phyloP scores from a whole-genome alignment of 2,329 filamentous ascomycete species.

The Chaetomium strumarium region DNA sequence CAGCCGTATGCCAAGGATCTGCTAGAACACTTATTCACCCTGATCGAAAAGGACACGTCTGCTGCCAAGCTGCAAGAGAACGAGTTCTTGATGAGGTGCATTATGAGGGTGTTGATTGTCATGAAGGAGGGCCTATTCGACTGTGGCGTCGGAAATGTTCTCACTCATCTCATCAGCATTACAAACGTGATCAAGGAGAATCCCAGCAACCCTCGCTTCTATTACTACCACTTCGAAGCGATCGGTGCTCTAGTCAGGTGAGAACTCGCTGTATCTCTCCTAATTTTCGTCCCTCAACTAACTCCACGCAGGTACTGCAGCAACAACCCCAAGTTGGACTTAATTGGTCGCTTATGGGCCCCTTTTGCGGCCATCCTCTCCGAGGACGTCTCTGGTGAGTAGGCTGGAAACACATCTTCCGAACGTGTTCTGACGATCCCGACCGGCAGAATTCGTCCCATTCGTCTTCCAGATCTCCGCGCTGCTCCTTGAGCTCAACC shows the following conservation, averaged over 20 bases:
- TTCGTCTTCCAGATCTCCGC: constrained; percentile 96
- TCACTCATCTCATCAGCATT: constrained; percentile 80
- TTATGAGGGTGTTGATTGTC: constrained; percentile 95
- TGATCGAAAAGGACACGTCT: constrained; percentile 78
- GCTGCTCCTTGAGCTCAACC: constrained; percentile 81
- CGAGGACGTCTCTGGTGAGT: constrained; percentile 70
- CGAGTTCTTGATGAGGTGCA: constrained; percentile 96
- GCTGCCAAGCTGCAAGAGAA: constrained; percentile 97
- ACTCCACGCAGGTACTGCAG: constrained; percentile 53
- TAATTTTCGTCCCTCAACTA: neutral
- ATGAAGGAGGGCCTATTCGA: constrained; percentile 71
- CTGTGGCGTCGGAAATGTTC: constrained; percentile 68
- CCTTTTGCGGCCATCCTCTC: constrained; percentile 76
- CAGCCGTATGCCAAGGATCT: constrained; percentile 79
- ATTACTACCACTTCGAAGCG: constrained; percentile 97
- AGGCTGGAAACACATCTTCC: neutral
- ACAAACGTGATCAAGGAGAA: constrained; percentile 90
- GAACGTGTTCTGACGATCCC: neutral
- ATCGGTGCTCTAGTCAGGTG: constrained; percentile 79
- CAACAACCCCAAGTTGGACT: constrained; percentile 58
- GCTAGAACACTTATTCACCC: constrained; percentile 79
- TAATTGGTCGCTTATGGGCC: constrained; percentile 76
- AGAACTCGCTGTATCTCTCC: constrained; percentile 16
- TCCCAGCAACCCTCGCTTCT: constrained; percentile 94
- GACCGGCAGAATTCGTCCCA: constrained; percentile 72